Evolutionary conservation across 495 filamentous ascomycete species (phyloP).

Genomic region (Daldinia childiae): DNA sequence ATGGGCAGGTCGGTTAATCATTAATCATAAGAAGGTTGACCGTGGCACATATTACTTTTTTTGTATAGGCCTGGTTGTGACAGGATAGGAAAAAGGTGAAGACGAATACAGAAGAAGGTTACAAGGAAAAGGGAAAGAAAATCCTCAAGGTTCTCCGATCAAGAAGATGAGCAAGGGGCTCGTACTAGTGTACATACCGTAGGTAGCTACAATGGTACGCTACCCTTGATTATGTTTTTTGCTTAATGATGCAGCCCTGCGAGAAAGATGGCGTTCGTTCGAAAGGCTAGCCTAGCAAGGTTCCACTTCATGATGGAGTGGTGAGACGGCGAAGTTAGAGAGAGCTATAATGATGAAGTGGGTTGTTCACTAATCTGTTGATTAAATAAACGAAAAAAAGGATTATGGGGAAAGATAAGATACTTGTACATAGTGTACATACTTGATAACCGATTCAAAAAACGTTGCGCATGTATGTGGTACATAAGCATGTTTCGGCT

Average conservation of each 20-base stretch:
- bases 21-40: slow-evolving; percentile 15
- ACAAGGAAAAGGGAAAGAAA: slow-evolving; percentile 21
- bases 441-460: background rate
- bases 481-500: background rate
- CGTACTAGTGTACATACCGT: slow-evolving; percentile 10
- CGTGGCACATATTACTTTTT: slow-evolving; percentile 22
- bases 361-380: too few relatives aligned
- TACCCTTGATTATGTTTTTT: background rate
- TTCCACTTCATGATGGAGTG: background rate
- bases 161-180: slow-evolving; percentile 24
- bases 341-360: slow-evolving; percentile 19
- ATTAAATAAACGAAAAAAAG: slow-evolving; percentile 14
- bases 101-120: slow-evolving; percentile 15
- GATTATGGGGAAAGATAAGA: background rate
- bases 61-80: slow-evolving; percentile 21
- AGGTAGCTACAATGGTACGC: background rate
- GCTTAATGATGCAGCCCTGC: slow-evolving; percentile 35
- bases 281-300: background rate
- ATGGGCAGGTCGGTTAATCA: slow-evolving; percentile 23
- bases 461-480: background rate
- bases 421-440: background rate
- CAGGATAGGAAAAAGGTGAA: slow-evolving; percentile 6
- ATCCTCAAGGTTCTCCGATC: slow-evolving; percentile 44
- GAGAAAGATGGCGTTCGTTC: slow-evolving; percentile 14
- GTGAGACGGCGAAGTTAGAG: slow-evolving; percentile 7